A percentile compares a stretch with the other conserved stretches of the same genome.
phyloP scores from a whole-genome alignment of 2,329 filamentous ascomycete species.

The Akanthomyces lecanii region DNA sequence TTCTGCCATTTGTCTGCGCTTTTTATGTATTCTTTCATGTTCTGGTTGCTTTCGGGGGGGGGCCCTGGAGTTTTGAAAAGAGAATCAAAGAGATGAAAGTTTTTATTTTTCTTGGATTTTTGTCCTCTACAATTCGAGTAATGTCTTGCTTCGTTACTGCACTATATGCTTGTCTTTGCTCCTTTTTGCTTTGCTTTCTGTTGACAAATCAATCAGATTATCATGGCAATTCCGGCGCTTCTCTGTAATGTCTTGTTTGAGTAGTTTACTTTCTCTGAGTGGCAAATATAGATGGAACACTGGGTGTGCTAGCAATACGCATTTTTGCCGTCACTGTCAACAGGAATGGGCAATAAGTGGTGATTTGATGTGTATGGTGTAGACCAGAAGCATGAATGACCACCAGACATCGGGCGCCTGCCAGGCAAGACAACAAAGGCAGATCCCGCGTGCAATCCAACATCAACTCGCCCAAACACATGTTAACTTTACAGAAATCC shows the following conservation, averaged over 20 bases:
- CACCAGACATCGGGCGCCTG: too few relatives aligned
- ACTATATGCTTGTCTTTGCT: neutral
- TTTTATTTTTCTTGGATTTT: neutral
- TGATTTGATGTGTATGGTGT: neutral
- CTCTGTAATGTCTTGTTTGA: slow-evolving; percentile 9
- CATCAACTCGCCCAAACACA: neutral
- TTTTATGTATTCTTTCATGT: neutral
- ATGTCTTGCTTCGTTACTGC: neutral
- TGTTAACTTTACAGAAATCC: slow-evolving; percentile 4
- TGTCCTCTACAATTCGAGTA: neutral
- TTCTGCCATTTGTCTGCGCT: neutral
- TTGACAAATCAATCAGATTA: neutral
- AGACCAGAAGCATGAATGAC: too few relatives aligned
- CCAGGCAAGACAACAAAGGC: neutral
- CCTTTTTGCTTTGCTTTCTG: neutral
- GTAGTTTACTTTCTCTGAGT: neutral
- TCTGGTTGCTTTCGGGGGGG: neutral
- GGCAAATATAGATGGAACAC: neutral
- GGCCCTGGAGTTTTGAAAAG: neutral
- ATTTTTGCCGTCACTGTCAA: neutral
- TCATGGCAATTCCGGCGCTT: neutral
- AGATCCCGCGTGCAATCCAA: neutral
- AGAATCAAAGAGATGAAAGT: neutral
- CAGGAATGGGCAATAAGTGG: neutral
- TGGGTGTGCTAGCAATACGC: neutral